Percentiles rank a stretch among this genome's conserved stretches.
Evolutionary conservation across 768 basidiomycete genomes (phyloP).

Genomic region (Mrakia frigida): DNA sequence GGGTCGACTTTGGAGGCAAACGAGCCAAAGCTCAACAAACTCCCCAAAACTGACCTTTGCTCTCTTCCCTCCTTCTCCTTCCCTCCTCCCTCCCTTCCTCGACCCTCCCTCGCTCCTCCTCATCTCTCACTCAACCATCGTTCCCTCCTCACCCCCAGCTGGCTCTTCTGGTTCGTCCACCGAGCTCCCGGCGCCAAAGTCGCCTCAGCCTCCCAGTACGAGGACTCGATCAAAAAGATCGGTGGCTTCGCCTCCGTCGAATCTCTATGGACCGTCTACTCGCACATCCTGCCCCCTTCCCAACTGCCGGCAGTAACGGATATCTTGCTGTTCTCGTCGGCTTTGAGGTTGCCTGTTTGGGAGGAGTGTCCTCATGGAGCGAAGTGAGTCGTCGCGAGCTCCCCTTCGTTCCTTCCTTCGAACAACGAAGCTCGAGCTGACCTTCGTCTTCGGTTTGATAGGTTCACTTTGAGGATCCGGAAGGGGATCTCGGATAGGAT

Average conservation of each 20-base stretch:
- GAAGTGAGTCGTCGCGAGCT: conserved; percentile 15
- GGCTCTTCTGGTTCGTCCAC: conserved; percentile 91
- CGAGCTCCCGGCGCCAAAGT: conserved; percentile 84
- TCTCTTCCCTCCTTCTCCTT: not conserved
- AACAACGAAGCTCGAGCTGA: not conserved
- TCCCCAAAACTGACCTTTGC: not conserved
- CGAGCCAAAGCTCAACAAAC: not conserved
- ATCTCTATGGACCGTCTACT: conserved; percentile 92
- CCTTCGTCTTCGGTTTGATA: not conserved
- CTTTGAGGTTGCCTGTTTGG: conserved; percentile 86
- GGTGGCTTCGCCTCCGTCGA: conserved; percentile 87
- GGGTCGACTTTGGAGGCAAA: not conserved
- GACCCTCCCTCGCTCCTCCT: not conserved
- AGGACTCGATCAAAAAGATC: conserved; percentile 90
- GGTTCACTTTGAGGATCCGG: conserved; percentile 83
- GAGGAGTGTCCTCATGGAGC: conserved; percentile 57
- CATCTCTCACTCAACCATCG: not conserved
- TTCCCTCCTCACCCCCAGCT: conserved; percentile 39
- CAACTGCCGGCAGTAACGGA: conserved; percentile 82
- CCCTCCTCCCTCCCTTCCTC: too few species aligned
- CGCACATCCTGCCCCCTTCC: conserved; percentile 81
- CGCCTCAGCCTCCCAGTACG: conserved; percentile 59
- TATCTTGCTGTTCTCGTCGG: conserved; percentile 59
- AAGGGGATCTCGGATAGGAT: conserved; percentile 86
- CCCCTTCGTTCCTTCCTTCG: conserved; percentile 50